These are phyloP conservation scores for Penicillium diatomitis DNA, from an alignment of 495 filamentous ascomycete genomes.

Conservation along the genomic window DNA sequence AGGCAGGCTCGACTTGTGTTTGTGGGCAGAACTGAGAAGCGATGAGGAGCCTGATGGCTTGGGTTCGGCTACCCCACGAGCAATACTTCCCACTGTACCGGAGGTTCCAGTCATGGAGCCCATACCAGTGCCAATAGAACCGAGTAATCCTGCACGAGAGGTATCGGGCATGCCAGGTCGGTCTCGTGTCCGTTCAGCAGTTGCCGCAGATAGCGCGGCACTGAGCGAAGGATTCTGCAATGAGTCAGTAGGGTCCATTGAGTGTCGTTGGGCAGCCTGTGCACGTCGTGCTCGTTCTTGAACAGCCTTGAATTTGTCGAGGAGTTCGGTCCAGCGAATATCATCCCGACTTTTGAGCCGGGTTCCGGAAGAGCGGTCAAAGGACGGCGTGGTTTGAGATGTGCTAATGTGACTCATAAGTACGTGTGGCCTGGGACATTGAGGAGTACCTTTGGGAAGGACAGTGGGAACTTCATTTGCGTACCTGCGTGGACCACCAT, in stretches of 20 bases:
- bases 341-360: conserved; percentile 80
- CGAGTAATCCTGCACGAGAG: conserved; percentile 20
- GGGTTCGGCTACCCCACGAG: background rate
- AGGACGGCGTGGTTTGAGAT: conserved; percentile 12
- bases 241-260: conserved; percentile 17
- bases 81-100: conserved; percentile 8
- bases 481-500: conserved; percentile 75
- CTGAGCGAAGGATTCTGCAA: conserved; percentile 19
- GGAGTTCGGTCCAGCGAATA: conserved; percentile 85
- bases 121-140: conserved; percentile 1
- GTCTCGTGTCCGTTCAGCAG: conserved; percentile 33
- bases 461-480: conserved; percentile 23
- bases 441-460: background rate
- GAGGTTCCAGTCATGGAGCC: conserved; percentile 10
- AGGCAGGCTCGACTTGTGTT: conserved; percentile 55
- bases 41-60: conserved; percentile 18
- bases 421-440: background rate
- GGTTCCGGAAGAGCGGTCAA: conserved; percentile 59
- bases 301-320: conserved; percentile 90
- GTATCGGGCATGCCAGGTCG: conserved; percentile 31
- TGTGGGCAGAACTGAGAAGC: conserved; percentile 35
- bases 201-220: conserved; percentile 25
- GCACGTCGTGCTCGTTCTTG: conserved; percentile 67
- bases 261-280: conserved; percentile 29
- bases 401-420: conserved; percentile 8